phyloP scores from a whole-genome alignment of 179 eudicot genomes.

The Silene coronaria region DNA sequence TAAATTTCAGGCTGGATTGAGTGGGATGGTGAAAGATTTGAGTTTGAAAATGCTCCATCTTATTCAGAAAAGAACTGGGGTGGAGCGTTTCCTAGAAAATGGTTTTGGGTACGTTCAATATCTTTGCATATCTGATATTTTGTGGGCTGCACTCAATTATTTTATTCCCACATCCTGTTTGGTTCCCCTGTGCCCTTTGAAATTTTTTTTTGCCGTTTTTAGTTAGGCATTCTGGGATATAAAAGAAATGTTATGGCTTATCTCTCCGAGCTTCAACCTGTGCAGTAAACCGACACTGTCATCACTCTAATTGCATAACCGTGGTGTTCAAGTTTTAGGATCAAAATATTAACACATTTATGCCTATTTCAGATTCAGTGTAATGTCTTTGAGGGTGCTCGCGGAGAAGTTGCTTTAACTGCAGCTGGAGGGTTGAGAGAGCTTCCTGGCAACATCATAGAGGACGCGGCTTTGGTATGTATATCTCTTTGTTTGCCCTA shows the following conservation, averaged over 20 bases:
- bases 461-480: slow-evolving; percentile 86
- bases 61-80: slow-evolving; percentile 98
- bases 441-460: slow-evolving; percentile 69
- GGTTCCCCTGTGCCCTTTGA: not conserved
- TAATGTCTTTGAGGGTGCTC: slow-evolving; percentile 92
- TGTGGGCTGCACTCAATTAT: not conserved
- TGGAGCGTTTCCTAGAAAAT: slow-evolving; percentile 83
- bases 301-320: not conserved
- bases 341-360: slow-evolving; percentile 11
- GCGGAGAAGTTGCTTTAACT: slow-evolving; percentile 85
- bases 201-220: not conserved
- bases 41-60: slow-evolving; percentile 89
- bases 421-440: slow-evolving; percentile 88
- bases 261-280: not conserved
- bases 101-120: slow-evolving; percentile 77
- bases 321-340: not conserved
- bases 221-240: not conserved
- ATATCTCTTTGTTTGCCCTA: slow-evolving; percentile 3
- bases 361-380: slow-evolving; percentile 56
- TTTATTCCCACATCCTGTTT: not conserved
- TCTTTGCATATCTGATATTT: not conserved
- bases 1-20: slow-evolving; percentile 86
- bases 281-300: not conserved
- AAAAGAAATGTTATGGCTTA: not conserved
- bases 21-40: slow-evolving; percentile 89